Evolutionary conservation across 2,329 filamentous ascomycete species (phyloP).

Genomic region (Xylaria sp.): DNA sequence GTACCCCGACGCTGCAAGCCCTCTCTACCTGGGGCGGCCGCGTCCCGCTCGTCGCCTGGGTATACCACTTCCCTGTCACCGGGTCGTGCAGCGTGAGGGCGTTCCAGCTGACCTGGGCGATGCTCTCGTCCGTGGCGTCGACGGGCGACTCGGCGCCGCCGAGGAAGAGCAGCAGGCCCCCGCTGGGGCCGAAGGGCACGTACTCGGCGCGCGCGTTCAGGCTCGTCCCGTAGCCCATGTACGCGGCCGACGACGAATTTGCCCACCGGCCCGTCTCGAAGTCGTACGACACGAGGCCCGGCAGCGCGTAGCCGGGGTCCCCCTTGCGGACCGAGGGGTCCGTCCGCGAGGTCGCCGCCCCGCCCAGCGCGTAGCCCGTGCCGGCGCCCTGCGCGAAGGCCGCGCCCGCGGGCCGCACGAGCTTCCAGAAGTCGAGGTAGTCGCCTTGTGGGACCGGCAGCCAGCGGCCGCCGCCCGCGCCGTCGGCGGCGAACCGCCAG

Average conservation of each 20-base stretch:
- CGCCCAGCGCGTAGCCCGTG: conserved; percentile 39
- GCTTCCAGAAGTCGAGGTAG: conserved; percentile 39
- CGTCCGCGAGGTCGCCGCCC: conserved; percentile 28
- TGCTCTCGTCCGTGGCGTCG: conserved; percentile 25
- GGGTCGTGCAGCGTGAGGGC: conserved; percentile 40
- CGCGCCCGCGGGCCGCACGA: conserved; percentile 38
- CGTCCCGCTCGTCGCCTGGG: conserved; percentile 38
- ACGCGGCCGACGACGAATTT: conserved; percentile 35
- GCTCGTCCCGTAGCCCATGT: conserved; percentile 33
- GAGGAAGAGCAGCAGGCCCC: conserved; percentile 38
- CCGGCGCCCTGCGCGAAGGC: conserved; percentile 32
- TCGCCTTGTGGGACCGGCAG: conserved; percentile 31
- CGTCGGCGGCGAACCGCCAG: conserved; percentile 39
- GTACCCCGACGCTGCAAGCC: conserved; percentile 40
- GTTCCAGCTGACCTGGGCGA: conserved; percentile 31
- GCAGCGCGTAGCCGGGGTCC: conserved; percentile 30
- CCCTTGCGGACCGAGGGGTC: conserved; percentile 30
- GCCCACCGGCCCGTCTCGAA: conserved; percentile 36
- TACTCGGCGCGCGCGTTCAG: conserved; percentile 36
- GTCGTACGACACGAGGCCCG: conserved; percentile 38
- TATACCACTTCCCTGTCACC: conserved; percentile 39
- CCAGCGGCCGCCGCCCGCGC: conserved; percentile 40
- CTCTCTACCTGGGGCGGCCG: conserved; percentile 32
- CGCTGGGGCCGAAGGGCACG: conserved; percentile 39
- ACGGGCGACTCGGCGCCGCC: conserved; percentile 35